Evolutionary conservation across 2,329 filamentous ascomycete genomes (phyloP).

Genomic region (Westerdykella sp.): DNA sequence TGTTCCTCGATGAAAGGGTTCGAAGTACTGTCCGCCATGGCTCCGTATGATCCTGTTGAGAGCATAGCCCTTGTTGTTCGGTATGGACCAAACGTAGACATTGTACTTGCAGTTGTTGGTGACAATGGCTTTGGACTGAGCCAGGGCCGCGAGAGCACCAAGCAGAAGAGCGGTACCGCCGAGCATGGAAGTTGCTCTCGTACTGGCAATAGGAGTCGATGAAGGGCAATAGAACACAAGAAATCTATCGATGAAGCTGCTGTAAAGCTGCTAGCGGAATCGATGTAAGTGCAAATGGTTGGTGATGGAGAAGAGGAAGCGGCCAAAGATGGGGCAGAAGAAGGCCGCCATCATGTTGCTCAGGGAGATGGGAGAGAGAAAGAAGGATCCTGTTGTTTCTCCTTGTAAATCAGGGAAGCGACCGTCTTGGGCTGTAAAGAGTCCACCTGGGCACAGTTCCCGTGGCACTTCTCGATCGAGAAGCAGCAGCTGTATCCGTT

Average conservation of each 20-base stretch:
- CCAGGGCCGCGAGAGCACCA: constrained; percentile 14
- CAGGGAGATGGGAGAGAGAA: constrained; percentile 3
- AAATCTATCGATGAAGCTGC: not conserved
- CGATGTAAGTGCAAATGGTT: not conserved
- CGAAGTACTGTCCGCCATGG: constrained; percentile 14
- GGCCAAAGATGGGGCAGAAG: not conserved
- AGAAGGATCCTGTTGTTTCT: too few relatives aligned
- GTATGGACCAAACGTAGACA: constrained; percentile 21
- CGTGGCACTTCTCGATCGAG: too few relatives aligned
- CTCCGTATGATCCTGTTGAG: constrained; percentile 13
- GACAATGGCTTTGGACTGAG: constrained; percentile 21
- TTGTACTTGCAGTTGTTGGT: constrained; percentile 19
- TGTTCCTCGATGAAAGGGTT: constrained; percentile 19
- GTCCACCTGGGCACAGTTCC: too few relatives aligned
- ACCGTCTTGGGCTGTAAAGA: too few relatives aligned
- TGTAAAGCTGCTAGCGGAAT: not conserved
- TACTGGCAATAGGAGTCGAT: not conserved
- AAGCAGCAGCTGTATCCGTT: too few relatives aligned
- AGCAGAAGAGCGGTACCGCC: constrained; percentile 8
- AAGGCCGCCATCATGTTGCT: constrained; percentile 4
- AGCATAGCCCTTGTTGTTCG: constrained; percentile 7
- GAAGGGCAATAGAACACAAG: not conserved
- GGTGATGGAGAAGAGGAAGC: not conserved
- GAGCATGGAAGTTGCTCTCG: constrained; percentile 11
- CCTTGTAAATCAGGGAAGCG: too few relatives aligned